Base-by-base conservation (phyloP, 1,284 basidiomycete species). In the Tilletia horrida region DNA sequence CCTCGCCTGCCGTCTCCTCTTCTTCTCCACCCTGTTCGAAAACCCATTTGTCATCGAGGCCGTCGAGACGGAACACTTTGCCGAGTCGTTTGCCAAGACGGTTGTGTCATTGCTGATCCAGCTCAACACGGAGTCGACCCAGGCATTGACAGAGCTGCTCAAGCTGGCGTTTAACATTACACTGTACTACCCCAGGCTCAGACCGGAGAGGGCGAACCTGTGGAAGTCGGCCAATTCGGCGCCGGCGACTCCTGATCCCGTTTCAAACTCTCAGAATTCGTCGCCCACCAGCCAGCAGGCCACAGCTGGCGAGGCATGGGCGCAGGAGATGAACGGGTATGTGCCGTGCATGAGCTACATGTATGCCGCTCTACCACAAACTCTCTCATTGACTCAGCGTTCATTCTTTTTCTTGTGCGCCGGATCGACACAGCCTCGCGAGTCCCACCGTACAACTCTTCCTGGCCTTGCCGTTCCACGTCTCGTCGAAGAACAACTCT, bases 11-110 rank as follows among this genome's bases (percentile, higher is more conserved):
- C 67, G 77, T 1, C 70, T 79, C 3, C 62, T 77, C 23, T 79
- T 79, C 73, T 79, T 73, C 70, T 66, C 67, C 65, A 79, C 77
- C n/a, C 69, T 79, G 6, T 79, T 77, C 66, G 74, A 77, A 47
- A 69, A 73, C 40, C 67, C 71, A 0, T 75, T 77, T 65, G 75
- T 73, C 68, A 72, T 71, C 48, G 68, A 66, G 13, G 77, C 72
- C 1, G 77, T 79, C 6, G 67, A 72, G 42, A 48, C 61, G 1
- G 59, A 72, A 27, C 35, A 29, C 9, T 62, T 62, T 11, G 35
- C 35, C 35, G 35, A 40, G 35, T 40, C 35, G 35, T 40, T 40
- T 44, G 67, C 2, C 69, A 71, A 27, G 68, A 69, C 47, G 52
- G 55, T 11, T 40, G 57, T 25, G 42, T 67, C 27, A 59, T 29